A percentile compares a stretch with the other conserved stretches of the same genome.
Conservation (phyloP, 2,329 filamentous ascomycete genomes). For the Ophiostoma tasmaniense region DNA sequence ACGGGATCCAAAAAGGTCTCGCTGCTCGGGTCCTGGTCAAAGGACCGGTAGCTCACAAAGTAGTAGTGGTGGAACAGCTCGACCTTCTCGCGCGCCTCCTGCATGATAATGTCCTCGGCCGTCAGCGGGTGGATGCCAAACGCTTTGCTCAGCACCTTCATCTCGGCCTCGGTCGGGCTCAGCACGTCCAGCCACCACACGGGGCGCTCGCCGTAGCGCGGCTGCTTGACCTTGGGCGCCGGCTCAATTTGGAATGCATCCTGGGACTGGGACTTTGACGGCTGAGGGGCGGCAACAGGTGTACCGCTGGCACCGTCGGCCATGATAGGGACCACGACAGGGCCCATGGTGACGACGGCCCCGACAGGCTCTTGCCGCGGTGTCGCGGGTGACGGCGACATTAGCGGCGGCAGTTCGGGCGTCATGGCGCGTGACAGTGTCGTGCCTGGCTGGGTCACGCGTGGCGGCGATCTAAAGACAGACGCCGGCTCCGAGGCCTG, state of each 20-base stretch:
- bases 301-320: background rate
- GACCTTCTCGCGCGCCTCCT: constrained; percentile 95
- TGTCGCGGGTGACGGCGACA: background rate
- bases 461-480: constrained; percentile 9
- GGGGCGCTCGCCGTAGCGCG: constrained; percentile 66
- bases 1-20: constrained; percentile 90
- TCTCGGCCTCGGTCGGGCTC: constrained; percentile 84
- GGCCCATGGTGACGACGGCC: background rate
- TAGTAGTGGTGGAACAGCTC: constrained; percentile 97
- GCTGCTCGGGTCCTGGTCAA: constrained; percentile 86
- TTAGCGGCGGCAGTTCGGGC: background rate
- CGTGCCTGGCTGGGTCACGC: background rate
- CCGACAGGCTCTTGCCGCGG: background rate
- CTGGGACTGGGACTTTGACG: background rate
- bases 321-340: background rate
- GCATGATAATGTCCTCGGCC: constrained; percentile 92
- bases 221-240: constrained; percentile 19
- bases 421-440: background rate
- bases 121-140: constrained; percentile 96
- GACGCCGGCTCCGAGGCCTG: constrained; percentile 4
- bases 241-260: background rate
- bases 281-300: background rate
- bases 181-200: constrained; percentile 96
- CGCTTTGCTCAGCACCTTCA: constrained; percentile 85
- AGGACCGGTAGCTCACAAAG: constrained; percentile 96